phyloP scores from a whole-genome alignment of 306 rosid species.

The Acacia acuminata region DNA sequence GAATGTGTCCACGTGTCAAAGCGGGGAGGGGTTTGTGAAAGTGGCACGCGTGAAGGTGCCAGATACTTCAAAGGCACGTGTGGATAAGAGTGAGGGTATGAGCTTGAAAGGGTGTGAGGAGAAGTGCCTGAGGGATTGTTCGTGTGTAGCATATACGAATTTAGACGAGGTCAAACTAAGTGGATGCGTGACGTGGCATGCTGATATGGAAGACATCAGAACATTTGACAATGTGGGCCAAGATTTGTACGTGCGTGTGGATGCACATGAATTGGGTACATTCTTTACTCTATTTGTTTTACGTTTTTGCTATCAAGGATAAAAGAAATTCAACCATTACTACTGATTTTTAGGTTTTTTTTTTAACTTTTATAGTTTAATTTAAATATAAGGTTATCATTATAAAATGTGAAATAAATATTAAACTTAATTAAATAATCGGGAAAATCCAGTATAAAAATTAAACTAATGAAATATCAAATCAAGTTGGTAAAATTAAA shows the following conservation, averaged over 20 bases:
- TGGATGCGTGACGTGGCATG: not conserved
- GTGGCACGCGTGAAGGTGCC: conserved; percentile 54
- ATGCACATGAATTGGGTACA: not conserved
- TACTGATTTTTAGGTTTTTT: too few species aligned
- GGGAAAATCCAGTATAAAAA: too few species aligned
- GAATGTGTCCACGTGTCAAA: not conserved
- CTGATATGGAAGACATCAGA: not conserved
- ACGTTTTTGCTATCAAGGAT: too few species aligned
- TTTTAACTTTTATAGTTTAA: too few species aligned
- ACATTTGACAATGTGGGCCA: not conserved
- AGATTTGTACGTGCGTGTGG: not conserved
- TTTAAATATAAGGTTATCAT: too few species aligned
- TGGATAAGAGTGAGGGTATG: not conserved
- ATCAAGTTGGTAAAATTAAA: too few species aligned
- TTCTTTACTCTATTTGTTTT: not conserved
- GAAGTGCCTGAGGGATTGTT: not conserved
- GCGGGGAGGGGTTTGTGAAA: not conserved
- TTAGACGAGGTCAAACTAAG: not conserved
- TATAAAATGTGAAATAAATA: too few species aligned
- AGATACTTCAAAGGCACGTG: not conserved
- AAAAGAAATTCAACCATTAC: not conserved
- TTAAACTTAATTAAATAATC: too few species aligned
- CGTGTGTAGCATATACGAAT: not conserved
- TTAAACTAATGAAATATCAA: too few species aligned
- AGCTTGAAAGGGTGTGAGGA: not conserved